These are phyloP conservation scores for Lipomyces starkeyi DNA, from an alignment of 805 yeast species.

Conservation along the genomic window DNA sequence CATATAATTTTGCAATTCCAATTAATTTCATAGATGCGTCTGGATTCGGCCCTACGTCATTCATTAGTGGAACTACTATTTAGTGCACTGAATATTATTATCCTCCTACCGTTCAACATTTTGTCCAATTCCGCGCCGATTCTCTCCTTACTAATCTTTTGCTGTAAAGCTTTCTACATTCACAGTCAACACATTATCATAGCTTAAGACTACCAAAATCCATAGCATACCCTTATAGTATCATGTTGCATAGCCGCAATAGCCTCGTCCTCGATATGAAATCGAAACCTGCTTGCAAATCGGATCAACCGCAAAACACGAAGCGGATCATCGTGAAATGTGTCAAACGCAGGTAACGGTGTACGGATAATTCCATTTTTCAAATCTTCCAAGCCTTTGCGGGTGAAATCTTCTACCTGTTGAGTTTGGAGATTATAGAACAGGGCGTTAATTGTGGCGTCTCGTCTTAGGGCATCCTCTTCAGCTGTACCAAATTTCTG, in stretches of 20 bases:
- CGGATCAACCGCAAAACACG: conserved; percentile 84
- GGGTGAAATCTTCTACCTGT: conserved; percentile 84
- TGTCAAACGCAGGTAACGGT: conserved; percentile 82
- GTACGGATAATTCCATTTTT: conserved; percentile 75
- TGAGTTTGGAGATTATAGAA: conserved; percentile 78
- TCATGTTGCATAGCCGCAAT: conserved; percentile 64
- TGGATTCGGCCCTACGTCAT: conserved; percentile 30
- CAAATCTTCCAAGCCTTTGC: conserved; percentile 74
- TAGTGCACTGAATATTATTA: neutral
- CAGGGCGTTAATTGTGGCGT: conserved; percentile 92
- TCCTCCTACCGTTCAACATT: conserved; percentile 61
- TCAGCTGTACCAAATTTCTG: conserved; percentile 83
- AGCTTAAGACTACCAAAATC: neutral
- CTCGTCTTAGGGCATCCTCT: conserved; percentile 91
- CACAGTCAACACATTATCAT: neutral
- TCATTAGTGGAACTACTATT: neutral
- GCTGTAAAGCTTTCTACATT: conserved; percentile 54
- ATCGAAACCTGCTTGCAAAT: conserved; percentile 81
- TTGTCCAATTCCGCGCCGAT: conserved; percentile 86
- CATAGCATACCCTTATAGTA: conserved; percentile 52
- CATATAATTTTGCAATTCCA: conserved; percentile 25
- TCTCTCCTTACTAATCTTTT: conserved; percentile 87
- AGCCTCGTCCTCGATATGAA: conserved; percentile 61
- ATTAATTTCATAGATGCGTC: conserved; percentile 35
- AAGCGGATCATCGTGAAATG: conserved; percentile 93